Evolutionary conservation across 2,329 filamentous ascomycete species (phyloP).

Genomic region (Cercospora beticola): DNA sequence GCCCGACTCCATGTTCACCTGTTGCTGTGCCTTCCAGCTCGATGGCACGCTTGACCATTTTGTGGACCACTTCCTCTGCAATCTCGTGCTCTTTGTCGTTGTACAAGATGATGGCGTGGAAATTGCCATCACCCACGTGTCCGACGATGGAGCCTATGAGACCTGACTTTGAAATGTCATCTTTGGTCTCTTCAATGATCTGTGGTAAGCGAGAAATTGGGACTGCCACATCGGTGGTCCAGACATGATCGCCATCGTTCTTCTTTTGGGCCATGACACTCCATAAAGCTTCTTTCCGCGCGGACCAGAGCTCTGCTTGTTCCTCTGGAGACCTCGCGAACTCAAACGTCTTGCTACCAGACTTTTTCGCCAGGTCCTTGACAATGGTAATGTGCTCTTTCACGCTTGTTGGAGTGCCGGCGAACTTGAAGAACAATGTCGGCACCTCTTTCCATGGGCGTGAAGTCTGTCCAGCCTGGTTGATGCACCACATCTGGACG

Average conservation of each 20-base stretch:
- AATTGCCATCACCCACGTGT: conserved; percentile 74
- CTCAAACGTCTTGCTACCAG: conserved; percentile 66
- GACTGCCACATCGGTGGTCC: conserved; percentile 80
- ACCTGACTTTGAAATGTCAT: conserved; percentile 62
- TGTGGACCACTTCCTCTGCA: conserved; percentile 71
- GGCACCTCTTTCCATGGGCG: conserved; percentile 68
- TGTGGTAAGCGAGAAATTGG: conserved; percentile 69
- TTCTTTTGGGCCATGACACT: conserved; percentile 66
- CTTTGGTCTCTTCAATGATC: conserved; percentile 74
- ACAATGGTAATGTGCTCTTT: conserved; percentile 76
- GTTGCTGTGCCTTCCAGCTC: conserved; percentile 79
- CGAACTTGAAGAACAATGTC: conserved; percentile 75
- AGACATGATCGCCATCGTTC: conserved; percentile 62
- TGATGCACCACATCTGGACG: conserved; percentile 78
- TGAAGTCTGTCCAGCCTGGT: conserved; percentile 62
- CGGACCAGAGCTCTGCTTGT: conserved; percentile 70
- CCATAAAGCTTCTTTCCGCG: conserved; percentile 73
- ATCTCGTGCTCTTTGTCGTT: conserved; percentile 65
- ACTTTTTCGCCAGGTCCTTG: conserved; percentile 57
- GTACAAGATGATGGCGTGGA: conserved; percentile 66
- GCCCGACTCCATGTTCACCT: conserved; percentile 78
- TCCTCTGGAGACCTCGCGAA: conserved; percentile 66
- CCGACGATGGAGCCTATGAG: conserved; percentile 67
- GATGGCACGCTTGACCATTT: conserved; percentile 82
- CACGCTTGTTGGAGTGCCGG: conserved; percentile 65